Percentiles rank a stretch among this genome's conserved stretches.
Conservation (phyloP, 2,329 filamentous ascomycete genomes). For the Fusarium xylarioides region DNA sequence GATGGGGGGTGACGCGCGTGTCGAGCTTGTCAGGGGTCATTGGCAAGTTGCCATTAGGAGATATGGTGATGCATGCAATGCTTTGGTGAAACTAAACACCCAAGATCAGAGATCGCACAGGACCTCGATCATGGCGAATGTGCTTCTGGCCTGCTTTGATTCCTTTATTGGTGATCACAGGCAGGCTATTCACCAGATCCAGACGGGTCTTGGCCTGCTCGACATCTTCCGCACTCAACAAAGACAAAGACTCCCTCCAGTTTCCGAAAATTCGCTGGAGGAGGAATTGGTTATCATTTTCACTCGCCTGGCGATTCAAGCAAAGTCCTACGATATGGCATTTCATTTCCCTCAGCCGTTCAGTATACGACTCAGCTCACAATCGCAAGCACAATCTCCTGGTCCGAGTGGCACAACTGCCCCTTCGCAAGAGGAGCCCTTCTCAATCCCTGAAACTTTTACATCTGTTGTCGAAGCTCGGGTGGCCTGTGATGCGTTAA, state of each 20-base stretch:
- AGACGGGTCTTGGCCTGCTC: constrained; percentile 64
- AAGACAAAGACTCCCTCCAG: constrained; percentile 40
- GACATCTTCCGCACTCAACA: constrained; percentile 61
- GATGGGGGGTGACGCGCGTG: constrained; percentile 18
- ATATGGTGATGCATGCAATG: constrained; percentile 65
- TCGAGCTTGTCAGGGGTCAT: constrained; percentile 55
- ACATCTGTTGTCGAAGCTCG: constrained; percentile 63
- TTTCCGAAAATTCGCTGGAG: constrained; percentile 59
- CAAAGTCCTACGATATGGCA: constrained; percentile 74
- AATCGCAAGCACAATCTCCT: constrained; percentile 51
- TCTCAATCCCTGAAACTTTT: constrained; percentile 51
- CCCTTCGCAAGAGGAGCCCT: constrained; percentile 46
- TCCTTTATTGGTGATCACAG: constrained; percentile 72
- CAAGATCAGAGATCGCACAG: constrained; percentile 58
- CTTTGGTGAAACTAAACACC: constrained; percentile 56
- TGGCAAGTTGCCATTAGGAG: constrained; percentile 69
- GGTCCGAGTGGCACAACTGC: constrained; percentile 54
- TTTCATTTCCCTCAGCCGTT: constrained; percentile 72
- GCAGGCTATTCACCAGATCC: constrained; percentile 69
- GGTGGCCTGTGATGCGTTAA: constrained; percentile 64
- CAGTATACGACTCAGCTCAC: constrained; percentile 58
- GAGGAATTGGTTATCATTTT: constrained; percentile 71
- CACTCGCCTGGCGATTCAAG: constrained; percentile 69
- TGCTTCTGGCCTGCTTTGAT: constrained; percentile 74
- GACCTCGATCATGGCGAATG: constrained; percentile 69